Evolutionary conservation across 129 eudicot species (phyloP).

Genomic region (Chrysanthemum lavandulifolium): DNA sequence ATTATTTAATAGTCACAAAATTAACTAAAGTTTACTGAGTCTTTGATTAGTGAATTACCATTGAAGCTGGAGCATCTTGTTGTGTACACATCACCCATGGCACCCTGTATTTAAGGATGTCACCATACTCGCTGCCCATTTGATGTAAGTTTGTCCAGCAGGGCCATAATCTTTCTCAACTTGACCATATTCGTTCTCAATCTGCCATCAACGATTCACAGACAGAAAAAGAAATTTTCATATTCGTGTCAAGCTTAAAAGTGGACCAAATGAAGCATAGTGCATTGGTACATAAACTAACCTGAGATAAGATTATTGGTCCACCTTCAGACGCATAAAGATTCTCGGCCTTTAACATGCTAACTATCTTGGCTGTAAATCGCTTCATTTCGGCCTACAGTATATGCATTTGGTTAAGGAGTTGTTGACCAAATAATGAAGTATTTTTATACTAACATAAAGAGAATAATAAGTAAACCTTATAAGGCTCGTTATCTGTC

Average conservation of each 20-base stretch:
- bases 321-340: conserved; percentile 87
- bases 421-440: no score
- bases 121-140: conserved; percentile 93
- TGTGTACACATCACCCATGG: conserved; percentile 97
- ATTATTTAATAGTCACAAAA: no score
- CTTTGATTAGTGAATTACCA: conserved; percentile 36
- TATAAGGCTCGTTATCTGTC: no score
- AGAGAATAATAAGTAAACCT: no score
- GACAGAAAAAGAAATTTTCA: conserved; percentile 10
- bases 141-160: conserved; percentile 64
- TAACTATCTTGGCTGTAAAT: conserved; percentile 65
- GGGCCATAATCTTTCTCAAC: conserved; percentile 54
- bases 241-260: conserved; percentile 23
- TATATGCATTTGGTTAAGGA: no score
- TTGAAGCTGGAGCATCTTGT: conserved; percentile 92
- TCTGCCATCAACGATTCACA: conserved; percentile 31
- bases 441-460: no score
- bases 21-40: no score
- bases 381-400: conserved; percentile 45
- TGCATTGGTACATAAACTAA: conserved; percentile 2
- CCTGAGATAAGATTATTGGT: conserved; percentile 88
- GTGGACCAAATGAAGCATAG: no score
- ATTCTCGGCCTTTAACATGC: conserved; percentile 67
- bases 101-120: conserved; percentile 50
- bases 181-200: conserved; percentile 87